phyloP scores from a whole-genome alignment of 805 yeast genomes.

The Candida rishiriensis region DNA sequence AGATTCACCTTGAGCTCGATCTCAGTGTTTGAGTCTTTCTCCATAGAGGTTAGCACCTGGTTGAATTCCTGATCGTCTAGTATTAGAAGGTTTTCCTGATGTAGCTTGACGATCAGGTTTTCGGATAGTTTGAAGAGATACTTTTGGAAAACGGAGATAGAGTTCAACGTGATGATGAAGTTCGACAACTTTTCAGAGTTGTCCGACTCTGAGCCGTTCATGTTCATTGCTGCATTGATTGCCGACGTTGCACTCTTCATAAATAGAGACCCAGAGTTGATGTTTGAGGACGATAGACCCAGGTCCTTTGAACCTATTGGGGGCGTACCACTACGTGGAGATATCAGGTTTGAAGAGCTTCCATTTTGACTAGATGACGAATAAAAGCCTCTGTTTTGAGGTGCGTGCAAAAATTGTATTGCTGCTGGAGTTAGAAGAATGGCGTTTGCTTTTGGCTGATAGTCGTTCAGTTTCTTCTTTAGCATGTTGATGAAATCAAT shows the following conservation, averaged over 20 bases:
- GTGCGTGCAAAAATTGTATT: constrained; percentile 14
- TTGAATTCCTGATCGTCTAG: constrained; percentile 29
- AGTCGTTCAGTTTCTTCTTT: constrained; percentile 41
- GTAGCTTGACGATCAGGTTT: constrained; percentile 31
- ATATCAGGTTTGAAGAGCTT: constrained; percentile 18
- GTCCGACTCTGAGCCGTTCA: constrained; percentile 38
- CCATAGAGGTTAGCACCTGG: constrained; percentile 19
- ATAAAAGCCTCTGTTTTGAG: constrained; percentile 6
- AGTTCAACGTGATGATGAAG: constrained; percentile 67
- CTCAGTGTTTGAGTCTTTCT: constrained; percentile 13
- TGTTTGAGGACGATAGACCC: constrained; percentile 16
- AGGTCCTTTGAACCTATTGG: constrained; percentile 17
- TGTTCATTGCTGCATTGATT: constrained; percentile 31
- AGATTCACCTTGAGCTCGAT: constrained; percentile 19
- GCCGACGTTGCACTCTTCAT: constrained; percentile 40
- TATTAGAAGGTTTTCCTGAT: constrained; percentile 26
- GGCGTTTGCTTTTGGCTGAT: constrained; percentile 35
- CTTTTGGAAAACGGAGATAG: constrained; percentile 57
- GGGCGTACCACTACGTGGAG: constrained; percentile 30
- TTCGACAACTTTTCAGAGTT: constrained; percentile 46
- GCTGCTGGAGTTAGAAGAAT: constrained; percentile 22
- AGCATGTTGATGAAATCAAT: constrained; percentile 59
- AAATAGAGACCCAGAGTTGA: constrained; percentile 28
- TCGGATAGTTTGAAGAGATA: constrained; percentile 52
- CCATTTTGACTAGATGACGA: constrained; percentile 16